phyloP scores from a whole-genome alignment of 164 flowering plant genomes.

The Nymphaea colorata region DNA sequence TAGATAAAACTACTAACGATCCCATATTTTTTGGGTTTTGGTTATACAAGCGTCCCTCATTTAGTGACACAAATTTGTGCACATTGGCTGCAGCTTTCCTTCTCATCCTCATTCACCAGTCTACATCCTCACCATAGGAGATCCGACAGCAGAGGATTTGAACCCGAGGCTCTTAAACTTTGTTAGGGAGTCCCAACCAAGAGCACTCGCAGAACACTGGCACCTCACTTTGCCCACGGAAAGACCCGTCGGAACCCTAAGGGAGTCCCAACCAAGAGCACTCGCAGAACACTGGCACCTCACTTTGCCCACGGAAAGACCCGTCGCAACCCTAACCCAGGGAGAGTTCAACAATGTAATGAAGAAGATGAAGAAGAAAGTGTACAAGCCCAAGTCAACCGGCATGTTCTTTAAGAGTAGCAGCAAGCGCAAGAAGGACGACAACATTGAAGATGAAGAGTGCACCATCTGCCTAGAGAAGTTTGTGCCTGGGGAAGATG shows the following conservation, averaged over 20 bases:
- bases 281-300: slow-evolving; percentile 5
- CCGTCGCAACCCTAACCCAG: slow-evolving; percentile 15
- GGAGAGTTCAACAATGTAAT: slow-evolving; percentile 28
- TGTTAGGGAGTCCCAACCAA: slow-evolving; percentile 9
- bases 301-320: slow-evolving; percentile 4
- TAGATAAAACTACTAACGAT: too few relatives aligned
- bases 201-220: slow-evolving; percentile 8
- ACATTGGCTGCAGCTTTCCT: slow-evolving; percentile 12
- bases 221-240: slow-evolving; percentile 2
- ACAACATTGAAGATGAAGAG: slow-evolving; percentile 13
- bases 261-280: slow-evolving; percentile 11
- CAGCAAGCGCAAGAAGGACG: slow-evolving; percentile 6
- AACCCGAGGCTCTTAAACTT: slow-evolving; percentile 13
- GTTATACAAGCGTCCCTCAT: too few relatives aligned
- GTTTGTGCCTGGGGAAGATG: slow-evolving; percentile 40
- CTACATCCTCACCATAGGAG: slow-evolving; percentile 5
- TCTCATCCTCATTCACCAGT: slow-evolving; percentile 9
- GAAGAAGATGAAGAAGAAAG: slow-evolving; percentile 32
- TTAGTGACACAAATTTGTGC: too few relatives aligned
- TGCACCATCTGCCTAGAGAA: slow-evolving; percentile 87
- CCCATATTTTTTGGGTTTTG: too few relatives aligned
- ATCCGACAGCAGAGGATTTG: slow-evolving; percentile 1
- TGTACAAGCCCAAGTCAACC: slow-evolving; percentile 22
- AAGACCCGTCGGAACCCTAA: slow-evolving; percentile 15
- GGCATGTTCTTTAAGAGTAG: not conserved